These are phyloP conservation scores for Ophiocordyceps australis DNA, from an alignment of 2,329 filamentous ascomycete species.

Conservation along the genomic window DNA sequence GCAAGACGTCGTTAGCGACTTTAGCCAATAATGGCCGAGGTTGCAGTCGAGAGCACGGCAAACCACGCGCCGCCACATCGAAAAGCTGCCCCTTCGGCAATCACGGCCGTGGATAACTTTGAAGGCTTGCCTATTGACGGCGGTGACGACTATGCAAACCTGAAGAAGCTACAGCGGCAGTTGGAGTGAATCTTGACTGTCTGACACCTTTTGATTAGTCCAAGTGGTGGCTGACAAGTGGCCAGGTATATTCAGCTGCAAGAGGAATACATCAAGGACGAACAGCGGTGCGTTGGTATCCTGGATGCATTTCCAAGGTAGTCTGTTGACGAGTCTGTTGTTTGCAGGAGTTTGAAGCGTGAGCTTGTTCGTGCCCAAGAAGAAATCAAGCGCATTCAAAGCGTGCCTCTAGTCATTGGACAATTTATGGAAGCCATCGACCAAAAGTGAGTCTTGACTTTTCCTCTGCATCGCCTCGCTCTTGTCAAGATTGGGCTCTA, in stretches of 20 bases:
- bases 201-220: neutral
- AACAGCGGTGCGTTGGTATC: conserved; percentile 61
- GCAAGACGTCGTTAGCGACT: no score
- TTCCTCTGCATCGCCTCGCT: neutral
- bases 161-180: conserved; percentile 94
- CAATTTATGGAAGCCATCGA: conserved; percentile 99
- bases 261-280: conserved; percentile 99
- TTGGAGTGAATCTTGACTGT: conserved; percentile 58
- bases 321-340: conserved; percentile 2
- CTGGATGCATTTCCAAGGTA: no score
- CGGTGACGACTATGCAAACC: conserved; percentile 80
- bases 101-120: conserved; percentile 78
- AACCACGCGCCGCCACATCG: conserved; percentile 61
- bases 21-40: conserved; percentile 60
- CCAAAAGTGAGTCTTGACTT: conserved; percentile 55
- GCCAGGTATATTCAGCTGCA: conserved; percentile 82
- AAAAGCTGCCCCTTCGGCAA: conserved; percentile 61
- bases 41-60: conserved; percentile 65
- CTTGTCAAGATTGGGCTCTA: no score
- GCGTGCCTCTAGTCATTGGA: conserved; percentile 90
- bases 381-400: conserved; percentile 99
- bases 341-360: conserved; percentile 70
- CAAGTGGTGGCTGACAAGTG: conserved; percentile 8
- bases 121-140: conserved; percentile 69
- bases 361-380: conserved; percentile 95